phyloP scores from a whole-genome alignment of 2,329 filamentous ascomycete species.

The Acrocalymma vagum region DNA sequence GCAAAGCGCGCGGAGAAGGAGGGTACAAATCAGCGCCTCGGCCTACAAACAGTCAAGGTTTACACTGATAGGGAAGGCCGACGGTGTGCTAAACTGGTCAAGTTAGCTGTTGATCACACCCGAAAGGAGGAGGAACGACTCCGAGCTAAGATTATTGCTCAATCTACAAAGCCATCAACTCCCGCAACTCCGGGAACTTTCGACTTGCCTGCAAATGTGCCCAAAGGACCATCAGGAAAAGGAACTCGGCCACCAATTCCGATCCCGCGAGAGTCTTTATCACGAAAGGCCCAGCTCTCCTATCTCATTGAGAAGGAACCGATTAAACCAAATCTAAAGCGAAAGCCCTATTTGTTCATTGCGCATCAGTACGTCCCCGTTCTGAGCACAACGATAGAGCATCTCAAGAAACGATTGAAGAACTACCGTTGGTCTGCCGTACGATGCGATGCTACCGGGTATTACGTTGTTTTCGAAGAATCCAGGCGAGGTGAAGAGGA shows the following conservation, averaged over 20 bases:
- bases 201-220: constrained; percentile 82
- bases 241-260: constrained; percentile 45
- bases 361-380: constrained; percentile 87
- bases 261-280: constrained; percentile 49
- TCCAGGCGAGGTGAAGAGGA: constrained; percentile 79
- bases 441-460: constrained; percentile 83
- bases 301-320: constrained; percentile 69
- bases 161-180: constrained; percentile 26
- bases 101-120: constrained; percentile 75
- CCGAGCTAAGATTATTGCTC: constrained; percentile 41
- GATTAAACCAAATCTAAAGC: constrained; percentile 74
- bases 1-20: constrained; percentile 81
- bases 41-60: constrained; percentile 78
- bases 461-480: constrained; percentile 90
- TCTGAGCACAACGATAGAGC: constrained; percentile 82
- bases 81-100: constrained; percentile 80
- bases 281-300: constrained; percentile 55
- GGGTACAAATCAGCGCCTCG: constrained; percentile 82
- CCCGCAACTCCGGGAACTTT: constrained; percentile 33
- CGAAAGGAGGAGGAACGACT: constrained; percentile 66
- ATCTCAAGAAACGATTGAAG: constrained; percentile 89
- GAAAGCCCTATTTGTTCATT: constrained; percentile 90
- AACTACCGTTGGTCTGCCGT: constrained; percentile 83
- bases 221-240: constrained; percentile 79
- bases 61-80: constrained; percentile 89